Base-by-base conservation (phyloP, 805 yeast genomes). In the Danielia reshetovae region DNA sequence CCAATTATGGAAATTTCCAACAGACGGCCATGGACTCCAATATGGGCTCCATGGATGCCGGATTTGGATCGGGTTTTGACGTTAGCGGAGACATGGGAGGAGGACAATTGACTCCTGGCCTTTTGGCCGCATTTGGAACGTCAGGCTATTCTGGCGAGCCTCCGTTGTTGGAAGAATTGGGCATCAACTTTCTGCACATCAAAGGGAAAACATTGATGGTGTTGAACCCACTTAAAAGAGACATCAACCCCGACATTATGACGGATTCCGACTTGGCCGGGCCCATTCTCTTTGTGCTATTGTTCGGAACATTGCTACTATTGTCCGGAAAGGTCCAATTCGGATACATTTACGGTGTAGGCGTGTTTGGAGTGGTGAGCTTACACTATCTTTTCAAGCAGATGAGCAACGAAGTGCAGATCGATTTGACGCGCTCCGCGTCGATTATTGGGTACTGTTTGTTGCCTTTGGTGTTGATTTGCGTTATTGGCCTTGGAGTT, bases 301-400 rank as follows among this genome's bases (percentile, higher is more conserved):
- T 87, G 37, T 90, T 90, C 55, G 98, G 96, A 14, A 74, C 88
- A 0, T 77, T 83, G 40, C 65, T 93, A 35, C 65, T 90, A 32
- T 68, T 89, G 28, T 81, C 95, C 1, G 97, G 98, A 4, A 93
- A 90, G 58, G 85, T 90, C 11, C 97, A 93, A 58, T 93, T 93
- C 56, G 97, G 97, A 2, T 93, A 93, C 59, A 85, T 93, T 32
- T 93, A 93, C 54, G 97, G 98, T 25, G 95, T 93, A 27, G 97
- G 96, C 0, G 62, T 93, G 27, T 79, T 90, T 48, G 98, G 98
- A 12, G 83, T 95, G 2, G 55, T 86, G 11, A 79, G 95, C 21
- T 74, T 88, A 45, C 97, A 89, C 60, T 75, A 76, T 48, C 68
- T 93, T 39, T 83, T 94, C 58, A 88, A 84, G 56, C 68, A 87